Evolutionary conservation across 1,284 basidiomycete genomes (phyloP).

Genomic region (Sanghuangporus baumii): DNA sequence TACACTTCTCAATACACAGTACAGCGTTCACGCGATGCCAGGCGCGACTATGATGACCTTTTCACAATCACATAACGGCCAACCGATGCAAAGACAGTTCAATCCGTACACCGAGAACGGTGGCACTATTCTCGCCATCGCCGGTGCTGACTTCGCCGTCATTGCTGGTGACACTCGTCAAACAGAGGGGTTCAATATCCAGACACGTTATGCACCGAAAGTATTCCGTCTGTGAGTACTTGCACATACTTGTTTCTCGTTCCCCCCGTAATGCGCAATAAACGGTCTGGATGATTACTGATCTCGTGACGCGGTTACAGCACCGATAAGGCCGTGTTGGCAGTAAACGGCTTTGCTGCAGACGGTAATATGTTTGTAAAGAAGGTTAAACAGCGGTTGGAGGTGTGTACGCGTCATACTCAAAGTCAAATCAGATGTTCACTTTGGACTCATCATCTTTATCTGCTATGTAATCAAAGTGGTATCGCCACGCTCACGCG

Average conservation of each 20-base stretch:
- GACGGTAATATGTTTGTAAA: constrained; percentile 96
- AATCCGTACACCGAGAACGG: constrained; percentile 90
- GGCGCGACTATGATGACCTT: constrained; percentile 5
- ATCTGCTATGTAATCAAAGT: constrained; percentile 41
- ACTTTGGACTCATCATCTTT: constrained; percentile 6
- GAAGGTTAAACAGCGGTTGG: constrained; percentile 87
- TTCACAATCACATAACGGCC: background rate
- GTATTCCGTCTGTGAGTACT: constrained; percentile 72
- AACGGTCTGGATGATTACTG: background rate
- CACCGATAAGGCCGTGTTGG: constrained; percentile 89
- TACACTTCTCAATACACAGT: too few relatives aligned
- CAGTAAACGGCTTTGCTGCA: constrained; percentile 92
- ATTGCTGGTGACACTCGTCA: constrained; percentile 94
- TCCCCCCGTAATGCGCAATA: background rate
- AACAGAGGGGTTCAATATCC: constrained; percentile 91
- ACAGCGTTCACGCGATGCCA: constrained; percentile 1
- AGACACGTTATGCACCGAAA: constrained; percentile 93
- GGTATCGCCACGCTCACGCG: constrained; percentile 91
- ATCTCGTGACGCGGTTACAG: constrained; percentile 34
- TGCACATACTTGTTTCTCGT: constrained; percentile 15
- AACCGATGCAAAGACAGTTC: constrained; percentile 51
- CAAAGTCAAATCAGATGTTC: constrained; percentile 8
- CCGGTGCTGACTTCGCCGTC: constrained; percentile 86
- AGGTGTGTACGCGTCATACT: constrained; percentile 46
- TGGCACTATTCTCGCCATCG: constrained; percentile 92